Evolutionary conservation across 306 rosid species (phyloP).

Genomic region (Cucurbita moschata): DNA sequence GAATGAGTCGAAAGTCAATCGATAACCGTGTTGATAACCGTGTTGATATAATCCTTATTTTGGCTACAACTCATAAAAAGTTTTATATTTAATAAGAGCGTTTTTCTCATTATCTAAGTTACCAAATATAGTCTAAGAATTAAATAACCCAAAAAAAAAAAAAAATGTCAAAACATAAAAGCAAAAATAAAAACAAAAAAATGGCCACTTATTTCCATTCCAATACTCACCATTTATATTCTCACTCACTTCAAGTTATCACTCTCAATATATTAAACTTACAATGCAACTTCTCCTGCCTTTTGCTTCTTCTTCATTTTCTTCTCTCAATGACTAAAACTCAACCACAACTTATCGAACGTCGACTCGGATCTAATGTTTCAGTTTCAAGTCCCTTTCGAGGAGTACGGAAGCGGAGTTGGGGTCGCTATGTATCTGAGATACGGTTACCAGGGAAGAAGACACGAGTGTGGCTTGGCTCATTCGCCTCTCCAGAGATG

Average conservation of each 20-base stretch:
- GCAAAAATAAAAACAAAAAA: not conserved
- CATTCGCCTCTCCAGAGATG: conserved; percentile 34
- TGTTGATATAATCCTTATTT: not conserved
- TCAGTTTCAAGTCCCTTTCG: not conserved
- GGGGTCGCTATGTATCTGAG: conserved; percentile 47
- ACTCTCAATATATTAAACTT: not conserved
- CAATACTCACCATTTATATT: not conserved
- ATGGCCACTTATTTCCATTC: not conserved
- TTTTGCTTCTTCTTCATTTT: not conserved
- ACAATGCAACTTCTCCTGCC: not conserved
- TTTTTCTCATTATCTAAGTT: not conserved
- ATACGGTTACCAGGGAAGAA: conserved; percentile 33
- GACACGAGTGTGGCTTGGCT: conserved; percentile 36
- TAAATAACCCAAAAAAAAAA: not conserved
- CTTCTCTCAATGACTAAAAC: not conserved
- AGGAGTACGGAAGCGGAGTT: conserved; percentile 34
- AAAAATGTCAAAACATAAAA: not conserved
- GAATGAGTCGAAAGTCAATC: not conserved
- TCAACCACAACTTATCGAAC: not conserved
- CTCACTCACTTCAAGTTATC: not conserved
- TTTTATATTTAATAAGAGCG: not conserved
- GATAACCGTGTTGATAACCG: not conserved
- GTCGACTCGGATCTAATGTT: not conserved
- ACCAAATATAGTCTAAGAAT: not conserved
- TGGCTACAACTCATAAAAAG: not conserved